A percentile compares a stretch with the other conserved stretches of the same genome.
These are phyloP conservation scores for Rubia tinctorum DNA, from an alignment of 305 asterid genomes.

Conservation along the genomic window DNA sequence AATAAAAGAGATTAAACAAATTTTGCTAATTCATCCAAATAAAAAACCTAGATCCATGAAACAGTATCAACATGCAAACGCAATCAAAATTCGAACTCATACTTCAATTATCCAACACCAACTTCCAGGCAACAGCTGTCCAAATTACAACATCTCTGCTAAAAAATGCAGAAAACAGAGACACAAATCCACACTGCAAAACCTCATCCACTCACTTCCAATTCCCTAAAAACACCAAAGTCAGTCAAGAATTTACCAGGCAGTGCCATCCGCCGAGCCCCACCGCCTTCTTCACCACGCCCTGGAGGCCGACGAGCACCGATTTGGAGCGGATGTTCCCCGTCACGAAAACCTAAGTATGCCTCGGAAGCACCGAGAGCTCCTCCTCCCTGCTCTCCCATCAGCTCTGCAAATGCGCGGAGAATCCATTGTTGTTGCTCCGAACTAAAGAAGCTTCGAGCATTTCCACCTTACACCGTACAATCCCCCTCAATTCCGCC, in stretches of 20 bases:
- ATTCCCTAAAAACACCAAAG: not conserved
- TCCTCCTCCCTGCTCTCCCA: conserved; percentile 89
- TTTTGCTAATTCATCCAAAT: not conserved
- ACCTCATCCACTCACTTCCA: not conserved
- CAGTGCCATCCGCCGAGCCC: conserved; percentile 97
- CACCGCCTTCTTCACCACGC: conserved; percentile 87
- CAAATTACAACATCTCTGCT: not conserved
- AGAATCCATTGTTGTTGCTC: conserved; percentile 27
- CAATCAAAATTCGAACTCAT: not conserved
- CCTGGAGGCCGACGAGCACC: conserved; percentile 85
- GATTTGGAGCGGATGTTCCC: conserved; percentile 70
- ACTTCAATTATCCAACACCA: not conserved
- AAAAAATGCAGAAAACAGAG: not conserved
- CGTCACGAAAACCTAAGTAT: conserved; percentile 73
- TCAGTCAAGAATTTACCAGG: conserved; percentile 47
- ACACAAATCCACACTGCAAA: conserved; percentile 5
- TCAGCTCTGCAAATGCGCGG: conserved; percentile 56
- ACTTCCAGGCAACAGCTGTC: not conserved
- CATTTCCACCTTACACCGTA: too few species aligned
- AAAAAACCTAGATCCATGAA: conserved; percentile 30
- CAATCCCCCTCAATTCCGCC: too few species aligned
- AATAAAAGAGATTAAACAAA: not conserved
- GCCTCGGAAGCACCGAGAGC: conserved; percentile 77
- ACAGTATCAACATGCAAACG: conserved; percentile 16
- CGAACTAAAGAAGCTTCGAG: conserved; percentile 38